These are phyloP conservation scores for Saturnispora gosingensis DNA, from an alignment of 805 yeast genomes.

Conservation along the genomic window DNA sequence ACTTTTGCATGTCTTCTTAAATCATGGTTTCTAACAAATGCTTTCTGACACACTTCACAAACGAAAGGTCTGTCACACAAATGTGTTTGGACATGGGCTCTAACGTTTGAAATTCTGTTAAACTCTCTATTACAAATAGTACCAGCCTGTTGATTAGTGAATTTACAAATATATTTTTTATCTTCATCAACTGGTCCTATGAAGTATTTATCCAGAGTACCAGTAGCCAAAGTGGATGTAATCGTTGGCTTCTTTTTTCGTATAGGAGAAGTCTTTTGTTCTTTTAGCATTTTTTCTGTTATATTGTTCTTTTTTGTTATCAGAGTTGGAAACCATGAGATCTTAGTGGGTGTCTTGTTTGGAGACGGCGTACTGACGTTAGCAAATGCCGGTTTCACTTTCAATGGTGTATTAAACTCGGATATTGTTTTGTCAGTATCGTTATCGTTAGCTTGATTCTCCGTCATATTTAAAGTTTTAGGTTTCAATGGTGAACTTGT, in stretches of 20 bases:
- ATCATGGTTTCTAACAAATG: constrained; percentile 94
- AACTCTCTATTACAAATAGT: constrained; percentile 75
- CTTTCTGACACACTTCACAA: constrained; percentile 69
- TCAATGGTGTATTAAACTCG: constrained; percentile 21
- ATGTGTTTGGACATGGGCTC: constrained; percentile 96
- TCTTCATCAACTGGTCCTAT: constrained; percentile 68
- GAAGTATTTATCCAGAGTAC: constrained; percentile 77
- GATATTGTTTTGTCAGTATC: constrained; percentile 12
- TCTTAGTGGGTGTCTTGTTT: constrained; percentile 23
- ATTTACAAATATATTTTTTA: constrained; percentile 65
- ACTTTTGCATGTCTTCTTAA: constrained; percentile 81
- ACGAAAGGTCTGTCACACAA: constrained; percentile 86
- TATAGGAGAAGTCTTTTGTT: constrained; percentile 37
- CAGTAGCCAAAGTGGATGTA: constrained; percentile 74
- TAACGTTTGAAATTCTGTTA: constrained; percentile 79
- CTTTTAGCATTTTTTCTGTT: constrained; percentile 24
- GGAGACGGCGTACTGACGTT: constrained; percentile 25
- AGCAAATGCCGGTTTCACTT: constrained; percentile 17
- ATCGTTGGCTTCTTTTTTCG: constrained; percentile 40
- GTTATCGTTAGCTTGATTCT: constrained; percentile 5
- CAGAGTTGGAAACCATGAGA: constrained; percentile 28
- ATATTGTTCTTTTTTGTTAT: constrained; percentile 25
- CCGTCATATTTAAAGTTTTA: not conserved
- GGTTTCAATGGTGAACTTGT: constrained; percentile 12
- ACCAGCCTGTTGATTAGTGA: constrained; percentile 17